These are phyloP conservation scores for Claviceps citrina DNA, from an alignment of 2,329 filamentous ascomycete genomes.

Conservation along the genomic window DNA sequence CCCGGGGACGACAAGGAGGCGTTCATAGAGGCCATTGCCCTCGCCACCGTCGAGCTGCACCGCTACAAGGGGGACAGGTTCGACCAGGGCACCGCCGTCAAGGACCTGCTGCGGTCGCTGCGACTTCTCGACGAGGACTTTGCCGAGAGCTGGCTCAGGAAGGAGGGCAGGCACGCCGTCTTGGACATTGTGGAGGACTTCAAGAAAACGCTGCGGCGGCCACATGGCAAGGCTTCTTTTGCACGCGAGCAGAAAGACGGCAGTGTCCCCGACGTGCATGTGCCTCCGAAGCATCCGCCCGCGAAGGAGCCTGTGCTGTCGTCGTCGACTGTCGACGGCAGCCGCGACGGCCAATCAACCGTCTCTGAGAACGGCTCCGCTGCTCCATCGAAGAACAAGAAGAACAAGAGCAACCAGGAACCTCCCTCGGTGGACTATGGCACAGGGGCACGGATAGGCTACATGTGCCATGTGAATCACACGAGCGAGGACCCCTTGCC, in stretches of 20 bases:
- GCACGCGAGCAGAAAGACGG: background rate
- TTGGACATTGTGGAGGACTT: slow-evolving; percentile 7
- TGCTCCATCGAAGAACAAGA: too few species aligned
- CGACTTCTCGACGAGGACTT: slow-evolving; percentile 5
- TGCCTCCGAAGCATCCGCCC: background rate
- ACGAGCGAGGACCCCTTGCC: too few species aligned
- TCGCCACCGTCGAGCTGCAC: slow-evolving; percentile 4
- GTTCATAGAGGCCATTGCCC: slow-evolving; percentile 5
- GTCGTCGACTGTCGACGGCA: too few species aligned
- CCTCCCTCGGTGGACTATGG: too few species aligned
- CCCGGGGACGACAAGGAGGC: slow-evolving; percentile 3
- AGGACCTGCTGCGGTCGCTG: slow-evolving; percentile 1
- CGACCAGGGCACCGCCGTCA: slow-evolving; percentile 3
- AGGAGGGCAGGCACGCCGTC: background rate
- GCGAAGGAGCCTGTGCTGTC: too few species aligned
- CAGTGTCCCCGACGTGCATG: background rate
- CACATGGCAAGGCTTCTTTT: background rate
- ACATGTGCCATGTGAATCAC: too few species aligned
- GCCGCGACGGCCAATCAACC: too few species aligned
- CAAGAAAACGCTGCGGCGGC: slow-evolving; percentile 2
- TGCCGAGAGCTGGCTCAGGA: background rate
- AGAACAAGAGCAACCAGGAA: too few species aligned
- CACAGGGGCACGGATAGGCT: too few species aligned
- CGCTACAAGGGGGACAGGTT: slow-evolving; percentile 1
- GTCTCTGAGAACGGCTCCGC: too few species aligned